These are phyloP conservation scores for Sinapis alba DNA, from an alignment of 441 rosid species.

Conservation along the genomic window DNA sequence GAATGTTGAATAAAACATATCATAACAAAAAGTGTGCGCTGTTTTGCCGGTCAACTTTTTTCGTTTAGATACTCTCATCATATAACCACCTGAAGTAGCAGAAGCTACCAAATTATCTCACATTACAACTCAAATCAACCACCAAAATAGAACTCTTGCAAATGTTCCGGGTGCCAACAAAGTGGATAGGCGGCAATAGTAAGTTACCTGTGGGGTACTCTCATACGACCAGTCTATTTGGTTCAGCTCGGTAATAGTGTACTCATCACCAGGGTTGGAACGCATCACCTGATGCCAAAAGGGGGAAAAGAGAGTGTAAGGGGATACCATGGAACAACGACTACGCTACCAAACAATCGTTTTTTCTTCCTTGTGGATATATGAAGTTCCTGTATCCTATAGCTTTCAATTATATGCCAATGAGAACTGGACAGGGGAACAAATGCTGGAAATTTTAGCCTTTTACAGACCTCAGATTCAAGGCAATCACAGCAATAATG, in stretches of 20 bases:
- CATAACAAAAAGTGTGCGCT: not conserved
- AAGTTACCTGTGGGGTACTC: constrained; percentile 59
- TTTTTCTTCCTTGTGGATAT: not conserved
- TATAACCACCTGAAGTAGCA: constrained; percentile 7
- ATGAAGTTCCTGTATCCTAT: not conserved
- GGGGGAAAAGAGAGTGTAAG: constrained; percentile 1
- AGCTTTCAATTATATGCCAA: not conserved
- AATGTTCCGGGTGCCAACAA: not conserved
- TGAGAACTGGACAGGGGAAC: not conserved
- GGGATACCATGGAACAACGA: not conserved
- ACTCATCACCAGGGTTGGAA: constrained; percentile 74
- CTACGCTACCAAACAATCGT: not conserved
- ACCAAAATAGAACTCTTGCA: constrained; percentile 15
- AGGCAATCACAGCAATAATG: not conserved
- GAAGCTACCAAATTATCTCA: not conserved
- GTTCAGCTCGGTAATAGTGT: constrained; percentile 68
- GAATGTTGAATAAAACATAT: not conserved
- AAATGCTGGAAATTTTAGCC: not conserved
- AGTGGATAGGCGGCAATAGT: not conserved
- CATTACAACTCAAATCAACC: not conserved
- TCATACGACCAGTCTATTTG: constrained; percentile 66
- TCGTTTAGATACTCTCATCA: not conserved
- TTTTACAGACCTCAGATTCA: constrained; percentile 4
- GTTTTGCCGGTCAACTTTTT: not conserved
- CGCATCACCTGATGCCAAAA: constrained; percentile 66